Conservation (phyloP, 2,329 filamentous ascomycete species). For the Clarireedia monteithiana region DNA sequence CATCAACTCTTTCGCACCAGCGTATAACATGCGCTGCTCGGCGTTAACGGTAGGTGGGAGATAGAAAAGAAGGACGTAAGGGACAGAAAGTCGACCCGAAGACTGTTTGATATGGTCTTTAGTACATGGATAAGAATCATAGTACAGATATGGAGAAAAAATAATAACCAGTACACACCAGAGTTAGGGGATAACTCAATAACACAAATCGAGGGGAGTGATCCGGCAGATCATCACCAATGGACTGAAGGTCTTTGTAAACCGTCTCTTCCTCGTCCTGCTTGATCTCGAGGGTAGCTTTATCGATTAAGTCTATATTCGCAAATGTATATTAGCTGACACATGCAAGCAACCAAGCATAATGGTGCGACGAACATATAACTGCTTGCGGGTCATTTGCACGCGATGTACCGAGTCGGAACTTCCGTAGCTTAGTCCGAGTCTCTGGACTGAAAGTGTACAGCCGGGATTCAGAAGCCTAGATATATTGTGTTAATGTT, state of each 20-base stretch:
- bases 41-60: slow-evolving; percentile 85
- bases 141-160: not conserved
- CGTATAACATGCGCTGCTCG: slow-evolving; percentile 87
- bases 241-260: slow-evolving; percentile 72
- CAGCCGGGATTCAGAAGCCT: slow-evolving; percentile 70
- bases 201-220: slow-evolving; percentile 85
- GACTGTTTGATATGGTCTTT: slow-evolving; percentile 42
- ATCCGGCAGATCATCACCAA: slow-evolving; percentile 86
- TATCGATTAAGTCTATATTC: slow-evolving; percentile 74
- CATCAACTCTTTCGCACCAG: slow-evolving; percentile 92
- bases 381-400: slow-evolving; percentile 82
- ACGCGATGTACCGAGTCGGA: slow-evolving; percentile 83
- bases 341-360: not conserved
- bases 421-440: slow-evolving; percentile 85
- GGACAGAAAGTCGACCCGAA: slow-evolving; percentile 77
- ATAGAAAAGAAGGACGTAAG: slow-evolving; percentile 93
- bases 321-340: not conserved
- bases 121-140: not conserved
- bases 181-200: slow-evolving; percentile 80
- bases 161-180: slow-evolving; percentile 47
- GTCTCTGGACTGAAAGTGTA: slow-evolving; percentile 92
- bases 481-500: not conserved
- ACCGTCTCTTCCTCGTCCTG: slow-evolving; percentile 68
- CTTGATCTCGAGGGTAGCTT: slow-evolving; percentile 81
- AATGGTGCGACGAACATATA: slow-evolving; percentile 65